Conservation (phyloP, 2,329 filamentous ascomycete species). For the Nothophaeocryptopus gaeumannii region DNA sequence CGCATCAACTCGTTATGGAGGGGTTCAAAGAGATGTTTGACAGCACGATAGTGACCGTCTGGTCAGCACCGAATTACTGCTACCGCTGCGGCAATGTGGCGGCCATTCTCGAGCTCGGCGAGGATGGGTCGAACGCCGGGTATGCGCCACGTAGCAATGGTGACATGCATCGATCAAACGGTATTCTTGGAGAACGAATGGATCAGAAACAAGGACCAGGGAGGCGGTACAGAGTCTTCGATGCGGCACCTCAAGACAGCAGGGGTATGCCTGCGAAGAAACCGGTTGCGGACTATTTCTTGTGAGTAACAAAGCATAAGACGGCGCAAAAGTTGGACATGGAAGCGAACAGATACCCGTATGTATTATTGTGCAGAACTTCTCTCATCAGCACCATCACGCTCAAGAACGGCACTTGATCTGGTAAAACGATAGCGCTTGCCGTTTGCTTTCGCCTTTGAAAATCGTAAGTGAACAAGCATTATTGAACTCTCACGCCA, state of each 20-base stretch:
- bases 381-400: too few relatives aligned
- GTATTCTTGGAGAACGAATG: conserved; percentile 44
- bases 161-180: conserved; percentile 53
- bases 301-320: conserved; percentile 43
- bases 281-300: conserved; percentile 93
- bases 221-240: conserved; percentile 88
- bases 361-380: conserved; percentile 13
- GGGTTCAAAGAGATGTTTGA: conserved; percentile 99
- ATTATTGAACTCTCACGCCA: too few relatives aligned
- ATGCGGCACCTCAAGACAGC: conserved; percentile 92
- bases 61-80: conserved; percentile 49
- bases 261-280: conserved; percentile 99
- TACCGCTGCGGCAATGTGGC: conserved; percentile 61
- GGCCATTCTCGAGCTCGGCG: conserved; percentile 85
- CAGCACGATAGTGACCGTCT: conserved; percentile 93
- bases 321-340: conserved; percentile 3
- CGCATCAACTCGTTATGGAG: conserved; percentile 98
- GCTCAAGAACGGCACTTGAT: too few relatives aligned
- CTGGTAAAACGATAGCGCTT: too few relatives aligned
- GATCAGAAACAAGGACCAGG: conserved; percentile 65
- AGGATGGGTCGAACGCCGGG: conserved; percentile 63
- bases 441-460: too few relatives aligned
- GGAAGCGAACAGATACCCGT: conserved; percentile 19
- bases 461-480: too few relatives aligned
- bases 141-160: conserved; percentile 61